Base-by-base conservation (phyloP, 768 basidiomycete species). In the Russula sp. region DNA sequence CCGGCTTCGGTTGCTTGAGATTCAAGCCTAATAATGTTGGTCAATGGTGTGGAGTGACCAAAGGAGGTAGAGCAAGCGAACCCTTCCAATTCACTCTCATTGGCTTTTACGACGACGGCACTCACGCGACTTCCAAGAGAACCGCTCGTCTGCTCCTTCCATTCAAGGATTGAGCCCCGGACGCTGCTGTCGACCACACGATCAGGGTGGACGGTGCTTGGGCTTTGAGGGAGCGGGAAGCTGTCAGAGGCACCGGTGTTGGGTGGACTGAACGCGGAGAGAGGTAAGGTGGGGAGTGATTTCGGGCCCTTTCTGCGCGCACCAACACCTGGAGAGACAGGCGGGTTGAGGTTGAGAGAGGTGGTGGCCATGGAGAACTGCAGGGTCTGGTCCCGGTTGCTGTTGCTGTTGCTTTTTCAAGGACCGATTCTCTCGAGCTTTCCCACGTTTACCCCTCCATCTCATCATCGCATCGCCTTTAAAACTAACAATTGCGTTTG, bases 231-330 rank as follows among this genome's bases (percentile, higher is more conserved):
- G 10, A 88, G 65, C 2, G 84, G 87, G 69, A 90, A 90, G 1
- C 75, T 75, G 48, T 90, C 88, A 20, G 79, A 79, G 0, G 83
- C 81, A 56, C 85, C 84, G 5, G 85, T 78, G 73, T 81, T 87
- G 29, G 87, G 86, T 0, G 88, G 83, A 32, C 78, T 81, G 71
- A 93, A 93, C 0, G 84, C 90, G 11, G 89, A 90, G 29, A 84
- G 71, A 0, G 90, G 89, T 13, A 93, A 82, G 49, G 78, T 81
- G 8, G 90, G 91, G 5, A 85, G 81, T 22, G 81, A 75, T 70
- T 83, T 88, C 34, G 78, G 78, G 29, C 79, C 82, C 70, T 81
- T 89, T 68, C 86, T 84, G 65, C 85, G 81, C 13, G 73, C 67
- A 16, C 73, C 73, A 58, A 79, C 73, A 46, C 77, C 75, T 34